These are phyloP conservation scores for Wilhelminamyces savonicus DNA, from an alignment of 805 yeast genomes.

Conservation along the genomic window DNA sequence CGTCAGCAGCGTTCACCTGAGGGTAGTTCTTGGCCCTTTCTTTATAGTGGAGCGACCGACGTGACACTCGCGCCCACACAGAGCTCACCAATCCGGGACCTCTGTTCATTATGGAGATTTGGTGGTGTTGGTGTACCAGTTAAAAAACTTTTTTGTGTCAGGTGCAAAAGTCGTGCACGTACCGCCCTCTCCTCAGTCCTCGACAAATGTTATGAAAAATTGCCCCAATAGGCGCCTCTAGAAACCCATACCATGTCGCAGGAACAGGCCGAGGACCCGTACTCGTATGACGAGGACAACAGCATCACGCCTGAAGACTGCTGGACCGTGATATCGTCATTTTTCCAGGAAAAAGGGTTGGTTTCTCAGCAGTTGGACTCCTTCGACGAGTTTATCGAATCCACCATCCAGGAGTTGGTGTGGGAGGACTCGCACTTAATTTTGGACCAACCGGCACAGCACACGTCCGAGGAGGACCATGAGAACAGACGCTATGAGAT, in stretches of 20 bases:
- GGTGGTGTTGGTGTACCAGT: no score
- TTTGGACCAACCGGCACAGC: slow-evolving; percentile 97
- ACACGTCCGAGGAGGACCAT: slow-evolving; percentile 83
- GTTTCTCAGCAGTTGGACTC: slow-evolving; percentile 98
- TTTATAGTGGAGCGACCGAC: slow-evolving; percentile 24
- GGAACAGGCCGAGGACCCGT: slow-evolving; percentile 46
- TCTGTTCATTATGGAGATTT: slow-evolving; percentile 1
- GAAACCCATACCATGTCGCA: slow-evolving; percentile 8
- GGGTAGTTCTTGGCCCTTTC: slow-evolving; percentile 30
- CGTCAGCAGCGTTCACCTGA: slow-evolving; percentile 32
- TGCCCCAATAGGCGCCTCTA: no score
- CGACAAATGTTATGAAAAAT: neutral
- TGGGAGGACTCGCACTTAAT: slow-evolving; percentile 93
- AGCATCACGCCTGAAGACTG: slow-evolving; percentile 94
- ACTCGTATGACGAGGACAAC: slow-evolving; percentile 65
- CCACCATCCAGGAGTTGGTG: slow-evolving; percentile 93
- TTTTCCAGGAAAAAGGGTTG: slow-evolving; percentile 92
- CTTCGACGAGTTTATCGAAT: slow-evolving; percentile 94
- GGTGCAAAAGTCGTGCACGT: slow-evolving; percentile 3
- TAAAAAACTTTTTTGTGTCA: slow-evolving; percentile 5
- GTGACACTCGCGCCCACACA: neutral
- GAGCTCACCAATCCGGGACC: neutral
- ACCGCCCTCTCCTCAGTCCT: slow-evolving; percentile 1
- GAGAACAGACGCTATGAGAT: slow-evolving; percentile 91
- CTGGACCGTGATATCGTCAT: slow-evolving; percentile 96